Conservation (phyloP, 2,329 filamentous ascomycete species). For the Esteya vermicola region DNA sequence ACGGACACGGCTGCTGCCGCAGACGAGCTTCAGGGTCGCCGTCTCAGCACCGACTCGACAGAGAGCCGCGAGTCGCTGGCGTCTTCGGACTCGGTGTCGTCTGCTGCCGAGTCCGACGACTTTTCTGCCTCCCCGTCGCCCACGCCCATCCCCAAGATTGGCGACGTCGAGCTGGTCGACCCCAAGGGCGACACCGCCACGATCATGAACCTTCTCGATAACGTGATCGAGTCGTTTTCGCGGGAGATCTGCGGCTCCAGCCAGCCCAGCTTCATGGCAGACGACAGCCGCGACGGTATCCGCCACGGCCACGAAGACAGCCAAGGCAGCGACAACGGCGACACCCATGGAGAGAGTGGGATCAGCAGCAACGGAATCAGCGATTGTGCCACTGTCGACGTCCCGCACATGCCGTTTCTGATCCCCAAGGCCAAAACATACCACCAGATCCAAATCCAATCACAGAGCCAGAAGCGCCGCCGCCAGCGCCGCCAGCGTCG, state of each 20-base stretch:
- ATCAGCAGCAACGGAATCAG: no score
- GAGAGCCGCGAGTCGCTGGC: constrained; percentile 1
- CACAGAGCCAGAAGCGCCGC: constrained; percentile 1
- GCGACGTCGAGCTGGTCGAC: constrained; percentile 17
- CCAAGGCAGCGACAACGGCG: no score
- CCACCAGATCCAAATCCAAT: constrained; percentile 3
- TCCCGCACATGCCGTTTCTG: constrained; percentile 8
- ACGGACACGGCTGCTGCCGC: no score
- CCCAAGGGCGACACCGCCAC: constrained; percentile 12
- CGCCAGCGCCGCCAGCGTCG: no score
- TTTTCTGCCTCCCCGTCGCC: neutral
- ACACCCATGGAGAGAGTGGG: no score
- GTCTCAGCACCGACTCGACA: constrained; percentile 6
- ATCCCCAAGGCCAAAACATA: constrained; percentile 12
- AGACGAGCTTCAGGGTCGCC: constrained; percentile 4
- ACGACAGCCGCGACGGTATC: no score
- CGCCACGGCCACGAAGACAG: no score
- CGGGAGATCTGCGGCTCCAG: constrained; percentile 10
- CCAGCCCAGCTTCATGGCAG: neutral
- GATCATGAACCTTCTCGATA: constrained; percentile 11
- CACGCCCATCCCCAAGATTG: constrained; percentile 7
- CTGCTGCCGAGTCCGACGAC: neutral
- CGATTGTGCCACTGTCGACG: neutral
- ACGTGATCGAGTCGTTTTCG: constrained; percentile 13
- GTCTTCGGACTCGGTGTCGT: neutral